These are phyloP conservation scores for Hymenotorrendiella dingleyae DNA, from an alignment of 2,329 filamentous ascomycete genomes.

Conservation along the genomic window DNA sequence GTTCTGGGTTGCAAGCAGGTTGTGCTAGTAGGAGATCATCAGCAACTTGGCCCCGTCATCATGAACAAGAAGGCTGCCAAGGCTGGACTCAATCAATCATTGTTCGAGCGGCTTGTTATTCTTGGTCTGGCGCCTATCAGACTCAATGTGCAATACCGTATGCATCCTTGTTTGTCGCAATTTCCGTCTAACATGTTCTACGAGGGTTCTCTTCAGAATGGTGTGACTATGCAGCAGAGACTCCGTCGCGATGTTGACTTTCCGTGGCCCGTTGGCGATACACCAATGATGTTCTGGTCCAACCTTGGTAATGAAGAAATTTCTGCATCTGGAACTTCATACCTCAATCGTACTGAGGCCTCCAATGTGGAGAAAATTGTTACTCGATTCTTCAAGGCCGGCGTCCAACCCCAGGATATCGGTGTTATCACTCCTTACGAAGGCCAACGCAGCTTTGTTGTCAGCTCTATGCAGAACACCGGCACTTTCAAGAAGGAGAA, in stretches of 20 bases:
- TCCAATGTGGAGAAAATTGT: constrained; percentile 98
- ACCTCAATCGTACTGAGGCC: constrained; percentile 94
- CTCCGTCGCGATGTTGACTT: constrained; percentile 93
- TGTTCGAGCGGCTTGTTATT: constrained; percentile 93
- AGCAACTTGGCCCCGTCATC: constrained; percentile 95
- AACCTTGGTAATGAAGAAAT: constrained; percentile 98
- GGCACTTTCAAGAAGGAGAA: constrained; percentile 97
- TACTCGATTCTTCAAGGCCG: constrained; percentile 97
- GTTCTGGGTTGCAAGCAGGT: constrained; percentile 98
- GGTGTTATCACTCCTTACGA: constrained; percentile 99
- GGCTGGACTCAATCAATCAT: constrained; percentile 93
- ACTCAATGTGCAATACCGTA: constrained; percentile 95
- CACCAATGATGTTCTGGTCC: constrained; percentile 99
- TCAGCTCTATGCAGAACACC: constrained; percentile 98
- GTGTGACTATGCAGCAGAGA: constrained; percentile 83
- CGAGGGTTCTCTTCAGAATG: constrained; percentile 93
- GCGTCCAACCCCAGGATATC: constrained; percentile 87
- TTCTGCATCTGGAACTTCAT: constrained; percentile 93
- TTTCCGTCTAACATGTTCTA: constrained; percentile 99
- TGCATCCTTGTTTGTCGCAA: constrained; percentile 95
- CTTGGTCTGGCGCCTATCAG: constrained; percentile 87
- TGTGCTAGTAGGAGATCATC: constrained; percentile 96
- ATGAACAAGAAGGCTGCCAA: constrained; percentile 99
- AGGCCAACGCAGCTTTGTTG: constrained; percentile 95
- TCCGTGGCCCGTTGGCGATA: constrained; percentile 90